A percentile compares a stretch with the other conserved stretches of the same genome.
Evolutionary conservation across 2,329 filamentous ascomycete genomes (phyloP).

Genomic region (Akanthomyces lecanii): DNA sequence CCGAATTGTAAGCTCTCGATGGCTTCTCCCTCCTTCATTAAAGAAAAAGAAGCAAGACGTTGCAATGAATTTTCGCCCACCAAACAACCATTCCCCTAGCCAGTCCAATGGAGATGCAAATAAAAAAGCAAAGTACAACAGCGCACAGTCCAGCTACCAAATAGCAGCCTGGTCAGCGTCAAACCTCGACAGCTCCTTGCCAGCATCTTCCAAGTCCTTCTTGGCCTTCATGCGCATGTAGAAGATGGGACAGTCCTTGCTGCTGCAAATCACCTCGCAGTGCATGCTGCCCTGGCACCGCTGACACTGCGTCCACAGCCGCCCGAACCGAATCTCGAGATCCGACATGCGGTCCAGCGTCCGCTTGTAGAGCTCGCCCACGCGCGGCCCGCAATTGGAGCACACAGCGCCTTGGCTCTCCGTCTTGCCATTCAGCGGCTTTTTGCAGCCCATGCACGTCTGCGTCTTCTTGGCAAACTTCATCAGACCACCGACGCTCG

Average conservation of each 20-base stretch:
- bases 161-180: slow-evolving; percentile 75
- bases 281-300: slow-evolving; percentile 97
- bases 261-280: slow-evolving; percentile 95
- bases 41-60: slow-evolving; percentile 4
- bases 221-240: slow-evolving; percentile 99
- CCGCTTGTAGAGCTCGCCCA: slow-evolving; percentile 91
- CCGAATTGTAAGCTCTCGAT: background rate
- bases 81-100: background rate
- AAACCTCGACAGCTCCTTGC: slow-evolving; percentile 85
- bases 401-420: slow-evolving; percentile 86
- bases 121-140: background rate
- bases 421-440: slow-evolving; percentile 74
- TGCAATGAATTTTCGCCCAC: background rate
- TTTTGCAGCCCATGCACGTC: slow-evolving; percentile 99
- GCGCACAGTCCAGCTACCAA: slow-evolving; percentile 36
- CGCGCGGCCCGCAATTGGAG: slow-evolving; percentile 73
- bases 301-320: slow-evolving; percentile 97
- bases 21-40: slow-evolving; percentile 12
- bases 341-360: slow-evolving; percentile 85
- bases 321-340: slow-evolving; percentile 84
- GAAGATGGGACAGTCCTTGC: slow-evolving; percentile 96
- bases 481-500: slow-evolving; percentile 90
- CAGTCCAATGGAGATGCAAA: background rate
- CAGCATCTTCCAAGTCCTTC: slow-evolving; percentile 95
- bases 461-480: slow-evolving; percentile 97